phyloP scores from a whole-genome alignment of 371 early-diverging fungal genomes.

The Mucor lusitanicus region DNA sequence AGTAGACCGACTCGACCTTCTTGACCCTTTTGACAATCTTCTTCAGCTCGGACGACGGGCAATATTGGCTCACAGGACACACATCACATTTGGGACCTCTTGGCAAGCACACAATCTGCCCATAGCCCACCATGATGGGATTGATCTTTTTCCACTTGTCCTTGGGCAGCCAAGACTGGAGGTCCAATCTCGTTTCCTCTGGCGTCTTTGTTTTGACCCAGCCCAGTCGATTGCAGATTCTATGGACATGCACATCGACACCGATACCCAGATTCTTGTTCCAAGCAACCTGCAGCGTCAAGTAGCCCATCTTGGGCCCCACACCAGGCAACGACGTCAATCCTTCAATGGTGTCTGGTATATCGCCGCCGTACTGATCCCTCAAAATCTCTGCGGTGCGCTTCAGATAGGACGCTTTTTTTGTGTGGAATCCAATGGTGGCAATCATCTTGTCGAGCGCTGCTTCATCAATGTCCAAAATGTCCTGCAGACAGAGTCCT shows the following conservation, averaged over 20 bases:
- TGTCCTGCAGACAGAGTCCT: constrained; percentile 62
- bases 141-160: constrained; percentile 92
- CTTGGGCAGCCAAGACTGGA: constrained; percentile 87
- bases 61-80: constrained; percentile 81
- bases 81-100: constrained; percentile 78
- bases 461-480: constrained; percentile 58
- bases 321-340: constrained; percentile 90
- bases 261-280: constrained; percentile 91
- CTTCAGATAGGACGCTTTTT: constrained; percentile 82
- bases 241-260: constrained; percentile 98
- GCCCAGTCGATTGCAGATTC: constrained; percentile 90
- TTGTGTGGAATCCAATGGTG: constrained; percentile 91
- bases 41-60: constrained; percentile 58
- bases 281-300: constrained; percentile 90
- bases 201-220: constrained; percentile 84
- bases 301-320: constrained; percentile 96
- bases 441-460: constrained; percentile 73
- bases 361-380: constrained; percentile 79
- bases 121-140: constrained; percentile 93
- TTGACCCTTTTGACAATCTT: constrained; percentile 6
- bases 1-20: constrained; percentile 1
- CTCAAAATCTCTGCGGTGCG: constrained; percentile 72
- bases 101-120: constrained; percentile 88
- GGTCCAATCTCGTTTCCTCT: constrained; percentile 80
- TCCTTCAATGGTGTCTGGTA: constrained; percentile 82